A percentile compares a stretch with the other conserved stretches of the same genome.
Evolutionary conservation across 129 eudicot species (phyloP).

Genomic region (Lonicera japonica): DNA sequence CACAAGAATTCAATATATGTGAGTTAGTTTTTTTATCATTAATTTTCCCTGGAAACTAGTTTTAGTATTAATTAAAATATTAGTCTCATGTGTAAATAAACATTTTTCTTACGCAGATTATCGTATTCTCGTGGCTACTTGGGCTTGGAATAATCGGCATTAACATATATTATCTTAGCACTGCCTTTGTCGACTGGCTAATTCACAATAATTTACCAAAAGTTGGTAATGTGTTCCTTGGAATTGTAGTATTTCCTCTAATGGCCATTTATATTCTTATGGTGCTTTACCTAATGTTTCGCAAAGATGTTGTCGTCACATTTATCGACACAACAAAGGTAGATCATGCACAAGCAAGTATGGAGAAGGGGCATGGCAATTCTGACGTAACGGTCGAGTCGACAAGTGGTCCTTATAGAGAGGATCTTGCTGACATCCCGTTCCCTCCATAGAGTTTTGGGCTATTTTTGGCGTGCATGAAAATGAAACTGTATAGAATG

Average conservation of each 20-base stretch:
- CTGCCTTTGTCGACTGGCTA: conserved; percentile 13
- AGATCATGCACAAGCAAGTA: not conserved
- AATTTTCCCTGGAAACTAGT: not conserved
- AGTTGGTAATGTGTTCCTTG: conserved; percentile 16
- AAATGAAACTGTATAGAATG: too few relatives aligned
- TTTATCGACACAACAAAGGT: conserved; percentile 12
- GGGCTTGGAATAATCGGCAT: conserved; percentile 24
- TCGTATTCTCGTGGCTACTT: conserved; percentile 12
- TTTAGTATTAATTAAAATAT: not conserved
- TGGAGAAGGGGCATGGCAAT: conserved; percentile 2
- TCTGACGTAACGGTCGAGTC: not conserved
- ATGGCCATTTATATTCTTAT: conserved; percentile 11
- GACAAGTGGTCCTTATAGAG: conserved; percentile 16
- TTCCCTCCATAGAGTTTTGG: not conserved
- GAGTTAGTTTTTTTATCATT: not conserved
- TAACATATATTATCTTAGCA: conserved; percentile 20
- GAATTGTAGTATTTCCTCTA: conserved; percentile 14
- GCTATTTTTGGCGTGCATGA: too few relatives aligned
- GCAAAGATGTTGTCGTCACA: conserved; percentile 7
- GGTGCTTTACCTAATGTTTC: conserved; percentile 14
- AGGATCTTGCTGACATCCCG: conserved; percentile 30
- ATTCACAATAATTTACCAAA: conserved; percentile 12
- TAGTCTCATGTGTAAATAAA: not conserved
- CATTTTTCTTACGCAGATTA: conserved; percentile 10
- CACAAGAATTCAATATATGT: conserved; percentile 24